phyloP scores from a whole-genome alignment of 163 green algal genomes.

The Trebouxiophyceae sp. region DNA sequence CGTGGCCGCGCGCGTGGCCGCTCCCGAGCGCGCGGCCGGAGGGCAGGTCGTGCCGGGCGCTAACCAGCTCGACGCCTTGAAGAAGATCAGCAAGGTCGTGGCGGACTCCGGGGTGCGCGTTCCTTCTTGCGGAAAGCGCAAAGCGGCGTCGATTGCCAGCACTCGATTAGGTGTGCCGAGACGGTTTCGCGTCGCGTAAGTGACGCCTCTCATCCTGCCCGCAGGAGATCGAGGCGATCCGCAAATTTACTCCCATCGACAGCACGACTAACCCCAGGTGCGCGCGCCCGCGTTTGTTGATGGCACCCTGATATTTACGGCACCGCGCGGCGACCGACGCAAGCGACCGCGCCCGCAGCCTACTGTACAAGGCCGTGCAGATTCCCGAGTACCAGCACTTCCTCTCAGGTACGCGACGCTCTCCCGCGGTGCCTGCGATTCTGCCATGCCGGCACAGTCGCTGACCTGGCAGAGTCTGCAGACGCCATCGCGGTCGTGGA shows the following conservation, averaged over 20 bases:
- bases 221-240: constrained; percentile 63
- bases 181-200: no score
- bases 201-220: no score
- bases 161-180: no score
- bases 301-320: neutral
- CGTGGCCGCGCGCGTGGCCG: no score
- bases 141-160: no score
- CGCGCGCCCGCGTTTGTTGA: neutral
- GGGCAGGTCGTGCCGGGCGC: no score
- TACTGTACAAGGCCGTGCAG: constrained; percentile 74
- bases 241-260: constrained; percentile 68
- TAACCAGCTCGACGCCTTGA: constrained; percentile 67
- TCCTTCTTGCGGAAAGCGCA: no score
- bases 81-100: constrained; percentile 60
- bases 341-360: constrained; percentile 29
- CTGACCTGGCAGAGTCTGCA: no score
- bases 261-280: constrained; percentile 80
- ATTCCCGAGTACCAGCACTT: constrained; percentile 56
- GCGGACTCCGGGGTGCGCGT: constrained; percentile 26
- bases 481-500: no score
- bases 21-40: no score
- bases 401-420: constrained; percentile 24
- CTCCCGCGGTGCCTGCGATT: neutral
- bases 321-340: neutral
- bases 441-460: no score